Conservation (phyloP, 2,329 filamentous ascomycete species). For the Trichothecium sympodiale region DNA sequence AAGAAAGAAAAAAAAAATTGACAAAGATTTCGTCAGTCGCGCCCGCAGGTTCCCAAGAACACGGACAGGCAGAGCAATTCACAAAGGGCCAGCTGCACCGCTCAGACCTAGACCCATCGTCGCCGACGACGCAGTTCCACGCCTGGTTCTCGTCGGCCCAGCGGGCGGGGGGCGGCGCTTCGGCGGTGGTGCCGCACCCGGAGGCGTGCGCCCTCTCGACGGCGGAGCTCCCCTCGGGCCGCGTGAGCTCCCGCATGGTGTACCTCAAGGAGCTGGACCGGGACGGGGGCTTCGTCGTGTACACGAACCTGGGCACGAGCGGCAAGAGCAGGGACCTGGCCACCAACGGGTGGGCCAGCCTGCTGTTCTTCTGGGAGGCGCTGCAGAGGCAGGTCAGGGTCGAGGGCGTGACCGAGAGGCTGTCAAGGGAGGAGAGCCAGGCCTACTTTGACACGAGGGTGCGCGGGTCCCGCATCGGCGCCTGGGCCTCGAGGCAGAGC, state of each 20-base stretch:
- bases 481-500: constrained; percentile 89
- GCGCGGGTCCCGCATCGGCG: constrained; percentile 73
- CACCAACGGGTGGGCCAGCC: constrained; percentile 63
- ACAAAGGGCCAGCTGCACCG: constrained; percentile 48
- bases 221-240: constrained; percentile 69
- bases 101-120: constrained; percentile 45
- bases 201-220: constrained; percentile 87
- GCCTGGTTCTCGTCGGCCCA: constrained; percentile 75
- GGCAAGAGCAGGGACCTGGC: constrained; percentile 56
- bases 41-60: constrained; percentile 45
- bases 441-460: constrained; percentile 57
- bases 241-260: constrained; percentile 74
- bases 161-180: constrained; percentile 3
- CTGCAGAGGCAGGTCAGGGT: constrained; percentile 85
- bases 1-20: not conserved
- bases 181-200: constrained; percentile 38
- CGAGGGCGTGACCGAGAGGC: constrained; percentile 62
- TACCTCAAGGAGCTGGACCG: constrained; percentile 92
- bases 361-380: constrained; percentile 86
- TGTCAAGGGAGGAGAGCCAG: constrained; percentile 62
- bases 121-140: constrained; percentile 78
- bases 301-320: constrained; percentile 82
- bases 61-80: constrained; percentile 67
- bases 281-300: constrained; percentile 70
- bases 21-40: constrained; percentile 49